Conservation (phyloP, 129 eudicot genomes). For the Flaveria linearis region DNA sequence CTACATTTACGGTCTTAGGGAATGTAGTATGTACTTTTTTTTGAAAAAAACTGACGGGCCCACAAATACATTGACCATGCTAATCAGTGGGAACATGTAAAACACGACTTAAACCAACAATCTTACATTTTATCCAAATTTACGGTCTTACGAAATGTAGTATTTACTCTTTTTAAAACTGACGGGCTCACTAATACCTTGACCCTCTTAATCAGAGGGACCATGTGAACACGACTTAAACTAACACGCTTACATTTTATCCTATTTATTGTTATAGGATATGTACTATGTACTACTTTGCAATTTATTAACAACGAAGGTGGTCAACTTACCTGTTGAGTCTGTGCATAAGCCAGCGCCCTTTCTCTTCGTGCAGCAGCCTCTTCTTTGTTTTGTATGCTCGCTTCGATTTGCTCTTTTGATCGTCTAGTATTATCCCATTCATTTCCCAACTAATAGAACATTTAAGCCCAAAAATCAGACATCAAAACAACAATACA, state of each 20-base stretch:
- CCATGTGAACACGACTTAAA: no score
- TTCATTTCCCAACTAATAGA: slow-evolving; percentile 24
- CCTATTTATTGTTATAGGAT: neutral
- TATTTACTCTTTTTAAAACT: neutral
- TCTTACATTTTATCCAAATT: neutral
- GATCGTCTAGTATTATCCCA: slow-evolving; percentile 41
- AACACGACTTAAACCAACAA: neutral
- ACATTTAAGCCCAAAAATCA: neutral
- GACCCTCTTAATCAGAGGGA: no score
- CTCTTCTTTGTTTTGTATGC: slow-evolving; percentile 30
- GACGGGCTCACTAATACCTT: no score
- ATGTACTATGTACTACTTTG: neutral
- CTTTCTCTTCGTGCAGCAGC: slow-evolving; percentile 46
- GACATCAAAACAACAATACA: slow-evolving; percentile 13
- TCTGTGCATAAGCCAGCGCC: slow-evolving; percentile 44
- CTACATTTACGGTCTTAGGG: neutral
- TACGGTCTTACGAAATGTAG: neutral
- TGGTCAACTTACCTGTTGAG: slow-evolving; percentile 37
- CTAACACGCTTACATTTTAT: neutral
- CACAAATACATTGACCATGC: no score
- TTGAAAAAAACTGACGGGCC: no score
- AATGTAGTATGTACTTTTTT: neutral
- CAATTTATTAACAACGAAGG: neutral
- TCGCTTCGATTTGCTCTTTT: slow-evolving; percentile 40
- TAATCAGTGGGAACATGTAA: no score